Percentiles rank a stretch among this genome's conserved stretches.
These are phyloP conservation scores for Diaporthe sp. DNA, from an alignment of 2,329 filamentous ascomycete species.

Conservation along the genomic window DNA sequence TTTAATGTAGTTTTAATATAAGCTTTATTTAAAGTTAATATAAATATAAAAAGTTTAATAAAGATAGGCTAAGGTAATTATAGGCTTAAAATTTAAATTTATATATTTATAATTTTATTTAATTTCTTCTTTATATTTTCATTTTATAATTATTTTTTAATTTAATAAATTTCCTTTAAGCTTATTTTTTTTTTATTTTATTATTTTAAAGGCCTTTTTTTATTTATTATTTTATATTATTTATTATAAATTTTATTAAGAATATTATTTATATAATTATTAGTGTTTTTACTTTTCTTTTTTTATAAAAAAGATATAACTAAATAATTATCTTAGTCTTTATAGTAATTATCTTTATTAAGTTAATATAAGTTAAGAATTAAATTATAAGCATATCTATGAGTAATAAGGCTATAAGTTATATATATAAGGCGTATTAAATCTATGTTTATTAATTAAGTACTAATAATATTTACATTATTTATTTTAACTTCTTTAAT, in stretches of 20 bases:
- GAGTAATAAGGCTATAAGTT: neutral
- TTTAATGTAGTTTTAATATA: neutral
- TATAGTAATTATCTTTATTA: neutral
- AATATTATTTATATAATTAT: neutral
- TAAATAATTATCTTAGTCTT: neutral
- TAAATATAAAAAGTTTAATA: neutral
- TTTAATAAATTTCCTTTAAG: too few species aligned
- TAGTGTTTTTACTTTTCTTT: neutral
- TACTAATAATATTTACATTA: neutral
- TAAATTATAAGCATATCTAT: neutral
- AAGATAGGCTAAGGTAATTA: neutral
- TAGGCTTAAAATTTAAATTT: neutral
- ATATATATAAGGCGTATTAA: neutral
- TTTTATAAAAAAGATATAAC: neutral
- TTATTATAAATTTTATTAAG: too few species aligned
- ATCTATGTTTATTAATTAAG: neutral
- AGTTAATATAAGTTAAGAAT: too few species aligned
- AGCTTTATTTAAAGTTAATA: neutral
- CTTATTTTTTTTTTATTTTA: too few species aligned
- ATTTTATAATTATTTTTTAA: too few species aligned
- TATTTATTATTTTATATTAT: too few species aligned
- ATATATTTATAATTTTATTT: neutral
- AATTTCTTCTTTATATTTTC: too few species aligned
- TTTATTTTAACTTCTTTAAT: neutral
- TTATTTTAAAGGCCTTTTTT: too few species aligned